A percentile compares a stretch with the other conserved stretches of the same genome.
These are phyloP conservation scores for Rehmannia glutinosa DNA, from an alignment of 257 asterid genomes.

Conservation along the genomic window DNA sequence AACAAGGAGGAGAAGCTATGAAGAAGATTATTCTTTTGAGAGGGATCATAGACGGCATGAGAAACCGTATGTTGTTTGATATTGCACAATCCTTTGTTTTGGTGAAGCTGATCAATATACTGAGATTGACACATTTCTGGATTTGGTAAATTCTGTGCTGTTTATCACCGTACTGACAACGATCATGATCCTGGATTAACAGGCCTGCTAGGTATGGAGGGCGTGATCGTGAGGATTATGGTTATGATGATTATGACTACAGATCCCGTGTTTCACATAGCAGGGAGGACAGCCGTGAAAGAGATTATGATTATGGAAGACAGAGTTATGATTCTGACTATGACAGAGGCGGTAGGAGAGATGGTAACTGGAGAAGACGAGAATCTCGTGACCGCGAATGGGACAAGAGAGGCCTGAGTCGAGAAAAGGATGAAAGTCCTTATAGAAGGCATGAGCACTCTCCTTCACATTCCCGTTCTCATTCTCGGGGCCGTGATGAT, in stretches of 20 bases:
- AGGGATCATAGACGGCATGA: constrained; percentile 83
- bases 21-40: constrained; percentile 71
- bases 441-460: constrained; percentile 60
- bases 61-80: constrained; percentile 61
- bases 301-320: constrained; percentile 73
- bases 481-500: constrained; percentile 76
- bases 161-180: constrained; percentile 34
- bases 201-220: constrained; percentile 84
- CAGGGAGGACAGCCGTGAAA: constrained; percentile 82
- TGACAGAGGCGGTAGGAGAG: constrained; percentile 79
- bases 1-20: constrained; percentile 76
- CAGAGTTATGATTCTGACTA: constrained; percentile 91
- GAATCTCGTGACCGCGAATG: constrained; percentile 83
- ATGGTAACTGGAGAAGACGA: constrained; percentile 73
- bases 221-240: constrained; percentile 76
- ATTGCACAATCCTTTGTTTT: constrained; percentile 27
- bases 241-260: constrained; percentile 83
- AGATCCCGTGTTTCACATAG: constrained; percentile 60
- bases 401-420: constrained; percentile 72
- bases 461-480: constrained; percentile 61
- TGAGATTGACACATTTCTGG: constrained; percentile 27
- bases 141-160: constrained; percentile 22
- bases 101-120: constrained; percentile 36
- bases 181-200: constrained; percentile 40
- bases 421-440: constrained; percentile 81